Base-by-base conservation (phyloP, 805 yeast genomes). In the Zygosaccharomyces siamensis region DNA sequence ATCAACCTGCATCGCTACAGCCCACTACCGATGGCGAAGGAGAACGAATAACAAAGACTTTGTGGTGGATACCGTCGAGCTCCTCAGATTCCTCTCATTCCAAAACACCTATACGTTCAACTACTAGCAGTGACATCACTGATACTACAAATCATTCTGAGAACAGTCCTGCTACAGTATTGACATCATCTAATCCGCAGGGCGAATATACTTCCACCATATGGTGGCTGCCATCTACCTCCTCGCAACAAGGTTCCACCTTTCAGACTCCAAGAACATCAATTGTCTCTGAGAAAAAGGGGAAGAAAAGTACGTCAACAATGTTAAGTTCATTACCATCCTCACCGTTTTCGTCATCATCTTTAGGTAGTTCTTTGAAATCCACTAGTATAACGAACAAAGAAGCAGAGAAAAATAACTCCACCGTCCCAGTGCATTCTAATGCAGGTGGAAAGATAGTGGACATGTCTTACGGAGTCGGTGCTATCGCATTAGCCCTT, bases 161-260 rank as follows among this genome's bases (percentile, higher is more conserved):
- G 20, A 51, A 52, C 14, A 58, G 55, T 6, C 62, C 64, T 39
- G 43, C 59, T 12, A 56, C 62, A 3, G 51, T 57, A 1, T 36
- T 57, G 7, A 54, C 59, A 1, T 48, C 59, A 20, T 51, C 61
- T 4, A 50, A 60, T 33, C 49, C 64, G 11, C 45, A 47, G 6
- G 64, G 66, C 42, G 54, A 47, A 14, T 59, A 58, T 43, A 55
- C 61, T 6, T 60, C 66, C 8, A 61, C 60, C 2, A 46, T 62
- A n/a, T 64, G 67, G 67, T 64, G 67, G 68, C 51, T 58, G 12
- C 63, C 66, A 33, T 49, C 63, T 11, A 45, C 62, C 16, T 49
- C 47, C 2, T 23, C 46, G 23, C 23, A 41, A 18, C 46, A 50
- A 2, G 43, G 32, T 21, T 28, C 33, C 12, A 36, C 39, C 23